Percentiles rank a stretch among this genome's conserved stretches.
Evolutionary conservation across 495 filamentous ascomycete species (phyloP).

Genomic region (Penicillium waksmanii): DNA sequence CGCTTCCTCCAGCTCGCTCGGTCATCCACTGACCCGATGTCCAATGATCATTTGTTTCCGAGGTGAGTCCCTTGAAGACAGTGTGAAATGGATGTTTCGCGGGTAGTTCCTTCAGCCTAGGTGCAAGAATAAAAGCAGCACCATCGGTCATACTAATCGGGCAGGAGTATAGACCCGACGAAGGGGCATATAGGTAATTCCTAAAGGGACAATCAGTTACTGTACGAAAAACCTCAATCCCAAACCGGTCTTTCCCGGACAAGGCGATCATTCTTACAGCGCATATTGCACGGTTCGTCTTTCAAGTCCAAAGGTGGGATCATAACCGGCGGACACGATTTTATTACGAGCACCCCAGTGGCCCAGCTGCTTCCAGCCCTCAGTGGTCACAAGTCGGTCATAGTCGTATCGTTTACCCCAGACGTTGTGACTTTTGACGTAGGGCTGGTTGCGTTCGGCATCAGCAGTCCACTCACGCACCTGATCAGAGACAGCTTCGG

Average conservation of each 20-base stretch:
- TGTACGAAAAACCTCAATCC: neutral
- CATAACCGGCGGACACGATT: conserved; percentile 48
- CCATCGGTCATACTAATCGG: conserved; percentile 75
- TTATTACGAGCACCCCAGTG: conserved; percentile 39
- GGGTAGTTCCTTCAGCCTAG: conserved; percentile 45
- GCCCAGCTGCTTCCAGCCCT: conserved; percentile 48
- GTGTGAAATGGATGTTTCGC: conserved; percentile 50
- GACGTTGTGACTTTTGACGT: conserved; percentile 43
- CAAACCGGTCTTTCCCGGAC: neutral
- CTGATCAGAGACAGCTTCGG: conserved; percentile 36
- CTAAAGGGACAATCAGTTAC: conserved; percentile 55
- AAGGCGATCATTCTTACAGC: conserved; percentile 15
- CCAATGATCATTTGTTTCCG: conserved; percentile 64
- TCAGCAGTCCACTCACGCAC: conserved; percentile 41
- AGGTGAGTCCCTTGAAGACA: conserved; percentile 55
- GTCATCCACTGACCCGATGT: conserved; percentile 89
- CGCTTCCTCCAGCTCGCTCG: conserved; percentile 73
- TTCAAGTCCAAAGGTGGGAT: conserved; percentile 28
- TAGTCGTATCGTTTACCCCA: conserved; percentile 44
- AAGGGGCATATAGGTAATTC: conserved; percentile 66
- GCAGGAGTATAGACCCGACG: conserved; percentile 65
- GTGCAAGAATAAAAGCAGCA: conserved; percentile 62
- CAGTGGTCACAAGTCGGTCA: conserved; percentile 44
- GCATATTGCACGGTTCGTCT: conserved; percentile 47
- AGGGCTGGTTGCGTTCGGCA: conserved; percentile 41